Percentiles rank a stretch among this genome's conserved stretches.
phyloP scores from a whole-genome alignment of 1,284 basidiomycete genomes.

The Leccinum variabile region DNA sequence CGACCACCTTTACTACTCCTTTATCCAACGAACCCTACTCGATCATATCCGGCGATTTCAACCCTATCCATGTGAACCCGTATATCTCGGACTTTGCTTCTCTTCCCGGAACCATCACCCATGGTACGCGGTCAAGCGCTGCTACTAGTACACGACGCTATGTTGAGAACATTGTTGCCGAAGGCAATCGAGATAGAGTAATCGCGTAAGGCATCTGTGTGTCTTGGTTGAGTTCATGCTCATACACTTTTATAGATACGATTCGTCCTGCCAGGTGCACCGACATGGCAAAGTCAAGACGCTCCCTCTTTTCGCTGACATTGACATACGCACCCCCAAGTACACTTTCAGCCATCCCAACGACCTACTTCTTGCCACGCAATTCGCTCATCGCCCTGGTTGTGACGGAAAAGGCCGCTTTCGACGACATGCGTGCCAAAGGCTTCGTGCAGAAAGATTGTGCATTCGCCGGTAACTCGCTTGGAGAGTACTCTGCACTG shows the following conservation, averaged over 20 bases:
- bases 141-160: slow-evolving; percentile 52
- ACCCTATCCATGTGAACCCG: slow-evolving; percentile 97
- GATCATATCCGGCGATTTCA: slow-evolving; percentile 95
- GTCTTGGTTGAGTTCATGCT: slow-evolving; percentile 5
- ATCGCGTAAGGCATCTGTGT: slow-evolving; percentile 58
- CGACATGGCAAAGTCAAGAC: slow-evolving; percentile 72
- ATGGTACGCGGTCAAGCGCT: slow-evolving; percentile 96
- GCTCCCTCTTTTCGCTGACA: slow-evolving; percentile 91
- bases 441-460: slow-evolving; percentile 92
- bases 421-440: slow-evolving; percentile 96
- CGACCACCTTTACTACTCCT: slow-evolving; percentile 73
- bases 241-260: slow-evolving; percentile 57
- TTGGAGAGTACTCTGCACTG: slow-evolving; percentile 97
- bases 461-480: slow-evolving; percentile 95
- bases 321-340: slow-evolving; percentile 86
- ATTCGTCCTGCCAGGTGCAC: slow-evolving; percentile 31
- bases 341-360: slow-evolving; percentile 98
- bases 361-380: slow-evolving; percentile 94
- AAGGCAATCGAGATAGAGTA: slow-evolving; percentile 90
- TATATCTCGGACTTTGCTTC: slow-evolving; percentile 96
- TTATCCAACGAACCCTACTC: slow-evolving; percentile 95
- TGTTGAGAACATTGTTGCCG: slow-evolving; percentile 91
- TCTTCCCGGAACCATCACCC: slow-evolving; percentile 95
- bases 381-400: slow-evolving; percentile 98
- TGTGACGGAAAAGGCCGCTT: slow-evolving; percentile 96